phyloP scores from a whole-genome alignment of 2,329 filamentous ascomycete genomes.

The Nothophoma quercina region DNA sequence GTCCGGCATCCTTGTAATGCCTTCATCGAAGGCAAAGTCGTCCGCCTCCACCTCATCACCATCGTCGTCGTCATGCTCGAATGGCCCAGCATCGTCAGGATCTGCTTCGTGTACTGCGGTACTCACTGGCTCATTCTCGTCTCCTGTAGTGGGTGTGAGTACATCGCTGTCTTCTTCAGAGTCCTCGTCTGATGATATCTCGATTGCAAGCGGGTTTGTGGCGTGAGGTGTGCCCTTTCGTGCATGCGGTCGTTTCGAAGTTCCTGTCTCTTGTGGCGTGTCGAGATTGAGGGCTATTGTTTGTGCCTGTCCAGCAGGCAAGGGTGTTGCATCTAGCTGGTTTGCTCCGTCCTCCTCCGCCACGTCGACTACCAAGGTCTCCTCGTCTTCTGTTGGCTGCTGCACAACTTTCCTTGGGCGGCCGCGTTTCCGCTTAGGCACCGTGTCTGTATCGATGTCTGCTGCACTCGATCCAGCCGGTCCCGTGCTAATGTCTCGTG shows the following conservation, averaged over 20 bases:
- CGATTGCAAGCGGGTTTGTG: constrained; percentile 24
- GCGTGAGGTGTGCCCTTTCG: constrained; percentile 41
- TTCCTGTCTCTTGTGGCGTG: constrained; percentile 13
- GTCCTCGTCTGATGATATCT: constrained; percentile 30
- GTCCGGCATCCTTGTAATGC: constrained; percentile 47
- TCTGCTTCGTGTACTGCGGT: no score
- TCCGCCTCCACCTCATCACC: constrained; percentile 32
- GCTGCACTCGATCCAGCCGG: constrained; percentile 30
- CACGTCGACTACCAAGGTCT: constrained; percentile 17
- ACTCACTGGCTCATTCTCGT: constrained; percentile 25
- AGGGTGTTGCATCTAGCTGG: constrained; percentile 15
- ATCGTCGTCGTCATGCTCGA: constrained; percentile 23
- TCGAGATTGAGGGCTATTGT: constrained; percentile 12
- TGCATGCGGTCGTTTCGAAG: constrained; percentile 24
- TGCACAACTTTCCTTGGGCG: constrained; percentile 44
- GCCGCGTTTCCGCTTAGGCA: constrained; percentile 41
- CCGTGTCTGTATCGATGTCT: constrained; percentile 34
- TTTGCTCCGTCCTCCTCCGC: not conserved
- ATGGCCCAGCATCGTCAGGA: constrained; percentile 9
- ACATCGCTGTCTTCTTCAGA: constrained; percentile 32
- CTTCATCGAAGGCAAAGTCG: constrained; percentile 41
- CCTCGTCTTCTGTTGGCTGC: constrained; percentile 27
- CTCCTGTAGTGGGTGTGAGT: constrained; percentile 36
- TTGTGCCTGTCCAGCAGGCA: constrained; percentile 1
- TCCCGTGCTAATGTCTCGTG: constrained; percentile 27